Evolutionary conservation across 2,329 filamentous ascomycete species (phyloP), one percentile per base, ranked within the genome.

Genomic region (Paracoccidioides brasiliensis): DNA sequence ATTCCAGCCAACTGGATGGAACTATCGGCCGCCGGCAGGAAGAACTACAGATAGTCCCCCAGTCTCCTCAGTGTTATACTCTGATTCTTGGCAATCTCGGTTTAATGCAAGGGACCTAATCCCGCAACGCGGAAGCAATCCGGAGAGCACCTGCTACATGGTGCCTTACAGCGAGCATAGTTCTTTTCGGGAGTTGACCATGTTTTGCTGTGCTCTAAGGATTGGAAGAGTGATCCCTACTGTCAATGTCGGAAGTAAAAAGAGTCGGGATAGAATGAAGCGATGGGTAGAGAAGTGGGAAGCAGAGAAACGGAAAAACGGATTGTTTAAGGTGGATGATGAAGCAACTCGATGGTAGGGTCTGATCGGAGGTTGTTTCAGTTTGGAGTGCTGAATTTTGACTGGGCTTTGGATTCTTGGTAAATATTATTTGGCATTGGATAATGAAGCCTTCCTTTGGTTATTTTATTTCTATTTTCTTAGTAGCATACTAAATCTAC

Each of bases 111-210:
- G 76, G 6, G 87, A 96, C 57, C 78, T 98, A 43, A 77, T 82
- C 0, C 85, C 89, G 0, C 89, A 95, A 71, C 80, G 89, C 3
- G 93, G 93, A 3, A 90, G 86, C 70, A 90, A 86, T 3, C 79
- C 79, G 50, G 84, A 91, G 63, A 87, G 87, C 41, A 85, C 86
- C 68, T 96, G 90, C 68, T 95, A 94, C 63, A 90, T 89, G 0
- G 93, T 97, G 2, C 93, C 93, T 2, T 98, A 98, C 68, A 90
- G 85, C 53, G 93, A 98, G 73, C 93, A 98, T 69, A 93, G 87
- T 69, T 94, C 88, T 59, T 98, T 98, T 67, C 79, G 91, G 43
- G 93, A 98, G 74, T 71, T 98, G 66, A 91, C 89, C 0, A 85
- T 97, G 80, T 98, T 98, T 67, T 81, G 91, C 62, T 93, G 93